Base-by-base conservation (phyloP, 129 eudicot genomes). In the Centella asiatica region DNA sequence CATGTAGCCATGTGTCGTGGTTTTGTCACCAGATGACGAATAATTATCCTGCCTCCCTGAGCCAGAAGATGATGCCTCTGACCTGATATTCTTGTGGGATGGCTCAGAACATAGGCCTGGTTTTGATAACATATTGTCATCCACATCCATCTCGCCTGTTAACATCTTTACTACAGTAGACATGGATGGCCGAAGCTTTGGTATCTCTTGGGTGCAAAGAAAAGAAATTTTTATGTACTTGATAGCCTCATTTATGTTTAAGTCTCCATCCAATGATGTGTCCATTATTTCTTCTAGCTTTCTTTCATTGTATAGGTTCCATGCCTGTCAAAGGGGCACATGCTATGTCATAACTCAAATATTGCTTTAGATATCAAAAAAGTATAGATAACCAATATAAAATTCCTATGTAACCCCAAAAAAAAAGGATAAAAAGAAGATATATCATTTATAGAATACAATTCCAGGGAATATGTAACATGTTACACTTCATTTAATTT, bases 131-230 rank as follows among this genome's bases (percentile, higher is more conserved):
- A 60, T 72, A 49, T 27, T 64, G 18, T 81, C 88, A 54, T 67
- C 63, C 51, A 90, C 51, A 46, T 74, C 82, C 33, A 40, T 60
- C 74, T 81, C 81, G 18, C 82, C 82, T 7, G 60, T 74, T 44
- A 90, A 79, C 94, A 90, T 74, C 69, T 64, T 73, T 36, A 77
- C 74, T 64, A 79, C 87, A 7, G 39, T 62, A 20, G 95, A 72
- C 98, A 90, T 90, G 29, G 78, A 45, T 65, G 98, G 98, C 28
- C 98, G 78, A 33, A 29, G 63, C 73, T 79, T 87, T 2, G 94
- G 94, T 36, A 73, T 61, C 46, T 76, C 78, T 77, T 87, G 98
- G 62, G 90, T 64, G 81, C 98, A 86, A 70, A 87, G 80, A 33
- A 90, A 82, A 17, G 85, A 87, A 13, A 90, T 72, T 71, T 87